Conservation (phyloP, 495 filamentous ascomycete species). For the Trichocladium uniseriatum region DNA sequence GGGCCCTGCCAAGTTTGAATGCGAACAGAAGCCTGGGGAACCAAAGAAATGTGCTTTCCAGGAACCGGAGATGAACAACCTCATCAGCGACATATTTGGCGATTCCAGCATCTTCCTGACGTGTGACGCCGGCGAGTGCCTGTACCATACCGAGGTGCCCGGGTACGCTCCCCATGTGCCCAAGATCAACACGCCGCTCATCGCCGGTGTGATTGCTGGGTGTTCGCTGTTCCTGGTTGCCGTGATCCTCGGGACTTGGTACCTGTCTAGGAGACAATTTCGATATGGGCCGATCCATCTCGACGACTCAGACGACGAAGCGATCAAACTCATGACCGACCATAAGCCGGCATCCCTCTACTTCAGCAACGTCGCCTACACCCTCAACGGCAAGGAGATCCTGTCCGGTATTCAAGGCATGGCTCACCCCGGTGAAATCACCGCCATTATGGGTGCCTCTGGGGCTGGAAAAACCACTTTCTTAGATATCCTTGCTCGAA, state of each 20-base stretch:
- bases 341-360: constrained; percentile 84
- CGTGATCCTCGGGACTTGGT: constrained; percentile 78
- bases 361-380: constrained; percentile 82
- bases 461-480: constrained; percentile 97
- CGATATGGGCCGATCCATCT: constrained; percentile 67
- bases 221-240: constrained; percentile 79
- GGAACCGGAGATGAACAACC: constrained; percentile 79
- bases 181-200: constrained; percentile 93
- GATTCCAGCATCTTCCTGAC: constrained; percentile 77
- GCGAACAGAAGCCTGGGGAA: constrained; percentile 52
- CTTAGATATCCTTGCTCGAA: constrained; percentile 89
- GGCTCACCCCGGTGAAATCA: constrained; percentile 80
- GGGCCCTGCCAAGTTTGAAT: constrained; percentile 76
- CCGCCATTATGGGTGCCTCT: constrained; percentile 97
- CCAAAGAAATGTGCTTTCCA: constrained; percentile 64
- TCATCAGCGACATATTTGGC: constrained; percentile 82
- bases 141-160: constrained; percentile 84
- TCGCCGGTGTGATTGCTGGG: constrained; percentile 86
- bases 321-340: constrained; percentile 73
- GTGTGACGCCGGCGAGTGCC: constrained; percentile 82
- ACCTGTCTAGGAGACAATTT: constrained; percentile 65
- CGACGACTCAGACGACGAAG: constrained; percentile 87
- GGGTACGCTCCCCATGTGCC: constrained; percentile 84
- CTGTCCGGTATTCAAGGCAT: constrained; percentile 71
- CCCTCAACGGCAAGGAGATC: constrained; percentile 79